A percentile compares a stretch with the other conserved stretches of the same genome.
These are phyloP conservation scores for Cymodocea nodosa DNA, from an alignment of 116 monocot genomes.

Conservation along the genomic window DNA sequence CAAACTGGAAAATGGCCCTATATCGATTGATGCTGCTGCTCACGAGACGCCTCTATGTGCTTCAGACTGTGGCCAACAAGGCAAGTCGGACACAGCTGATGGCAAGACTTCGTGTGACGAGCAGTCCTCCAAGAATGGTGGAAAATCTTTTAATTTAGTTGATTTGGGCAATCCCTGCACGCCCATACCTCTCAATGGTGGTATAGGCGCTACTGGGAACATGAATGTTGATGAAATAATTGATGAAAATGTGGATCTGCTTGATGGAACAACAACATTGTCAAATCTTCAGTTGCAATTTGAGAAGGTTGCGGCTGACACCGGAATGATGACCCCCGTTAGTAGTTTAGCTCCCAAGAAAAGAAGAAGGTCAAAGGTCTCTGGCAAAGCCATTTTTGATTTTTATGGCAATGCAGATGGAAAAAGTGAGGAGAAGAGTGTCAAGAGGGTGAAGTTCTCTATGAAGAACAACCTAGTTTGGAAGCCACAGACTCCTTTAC, in stretches of 20 bases:
- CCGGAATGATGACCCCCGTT: slow-evolving; percentile 42
- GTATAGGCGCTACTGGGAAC: not conserved
- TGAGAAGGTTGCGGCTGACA: slow-evolving; percentile 78
- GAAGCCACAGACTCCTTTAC: slow-evolving; percentile 87
- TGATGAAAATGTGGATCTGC: slow-evolving; percentile 14
- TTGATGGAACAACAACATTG: slow-evolving; percentile 40
- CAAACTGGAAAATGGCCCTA: slow-evolving; percentile 13
- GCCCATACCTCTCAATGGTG: slow-evolving; percentile 6
- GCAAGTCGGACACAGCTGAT: not conserved
- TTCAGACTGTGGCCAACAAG: too few relatives aligned
- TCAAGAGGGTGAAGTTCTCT: slow-evolving; percentile 82
- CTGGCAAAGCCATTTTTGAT: slow-evolving; percentile 3
- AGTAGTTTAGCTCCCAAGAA: slow-evolving; percentile 25
- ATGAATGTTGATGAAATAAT: not conserved
- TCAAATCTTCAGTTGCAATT: slow-evolving; percentile 90
- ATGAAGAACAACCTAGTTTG: slow-evolving; percentile 86
- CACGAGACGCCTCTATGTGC: not conserved
- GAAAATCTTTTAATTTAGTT: slow-evolving; percentile 6
- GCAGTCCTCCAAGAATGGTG: slow-evolving; percentile 25
- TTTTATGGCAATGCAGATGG: slow-evolving; percentile 6
- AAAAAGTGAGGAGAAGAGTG: slow-evolving; percentile 42
- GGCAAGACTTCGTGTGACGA: slow-evolving; percentile 7
- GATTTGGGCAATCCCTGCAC: not conserved
- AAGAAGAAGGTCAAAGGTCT: slow-evolving; percentile 43
- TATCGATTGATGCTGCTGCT: not conserved